Evolutionary conservation across 164 flowering plant species (phyloP).

Genomic region (Magnolia kwangsiensis): DNA sequence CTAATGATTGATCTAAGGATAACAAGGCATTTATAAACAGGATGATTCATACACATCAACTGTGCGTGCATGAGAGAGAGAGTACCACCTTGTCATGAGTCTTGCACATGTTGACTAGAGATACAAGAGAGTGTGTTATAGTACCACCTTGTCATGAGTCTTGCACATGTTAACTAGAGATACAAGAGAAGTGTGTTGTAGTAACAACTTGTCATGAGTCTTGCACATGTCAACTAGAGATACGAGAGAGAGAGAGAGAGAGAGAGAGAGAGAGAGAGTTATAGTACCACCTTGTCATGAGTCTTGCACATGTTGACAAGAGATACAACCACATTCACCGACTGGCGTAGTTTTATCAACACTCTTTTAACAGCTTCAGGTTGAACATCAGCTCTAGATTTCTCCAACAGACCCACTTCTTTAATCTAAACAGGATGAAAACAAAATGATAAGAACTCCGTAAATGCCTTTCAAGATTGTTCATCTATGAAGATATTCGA

Average conservation of each 20-base stretch:
- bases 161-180: constrained; percentile 26
- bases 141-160: constrained; percentile 59
- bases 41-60: too few species aligned
- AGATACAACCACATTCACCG: constrained; percentile 67
- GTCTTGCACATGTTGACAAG: constrained; percentile 65
- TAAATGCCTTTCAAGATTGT: background rate
- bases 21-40: too few species aligned
- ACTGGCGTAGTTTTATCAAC: constrained; percentile 42
- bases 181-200: background rate
- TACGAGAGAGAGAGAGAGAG: background rate
- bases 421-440: constrained; percentile 43
- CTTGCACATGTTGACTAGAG: constrained; percentile 66
- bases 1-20: too few species aligned
- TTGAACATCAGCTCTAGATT: constrained; percentile 32
- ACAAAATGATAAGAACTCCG: background rate
- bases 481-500: background rate
- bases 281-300: constrained; percentile 53
- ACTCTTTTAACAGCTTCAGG: constrained; percentile 35
- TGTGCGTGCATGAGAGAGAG: too few species aligned
- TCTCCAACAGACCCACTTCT: constrained; percentile 38
- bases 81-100: constrained; percentile 56
- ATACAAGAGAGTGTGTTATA: constrained; percentile 30
- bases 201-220: constrained; percentile 58
- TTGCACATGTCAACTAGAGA: constrained; percentile 56
- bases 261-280: background rate